phyloP scores from a whole-genome alignment of 345 rosid species.

The Heritiera littoralis region DNA sequence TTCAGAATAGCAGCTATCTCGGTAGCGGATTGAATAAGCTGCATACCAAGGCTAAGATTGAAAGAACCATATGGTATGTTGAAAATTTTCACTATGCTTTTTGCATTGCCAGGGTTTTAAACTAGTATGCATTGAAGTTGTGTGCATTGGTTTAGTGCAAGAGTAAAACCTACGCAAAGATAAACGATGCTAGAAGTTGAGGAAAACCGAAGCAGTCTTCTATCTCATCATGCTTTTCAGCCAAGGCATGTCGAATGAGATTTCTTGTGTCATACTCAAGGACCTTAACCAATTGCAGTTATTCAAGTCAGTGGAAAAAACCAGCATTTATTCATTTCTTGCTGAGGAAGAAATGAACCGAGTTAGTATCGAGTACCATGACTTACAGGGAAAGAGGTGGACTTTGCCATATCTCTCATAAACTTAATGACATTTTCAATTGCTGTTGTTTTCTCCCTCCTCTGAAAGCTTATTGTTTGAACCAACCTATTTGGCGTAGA shows the following conservation, averaged over 20 bases:
- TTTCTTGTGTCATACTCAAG: conserved; percentile 30
- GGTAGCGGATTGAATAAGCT: conserved; percentile 37
- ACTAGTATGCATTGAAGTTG: not conserved
- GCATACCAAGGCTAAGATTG: conserved; percentile 13
- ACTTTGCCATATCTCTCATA: conserved; percentile 19
- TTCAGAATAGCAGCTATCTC: conserved; percentile 34
- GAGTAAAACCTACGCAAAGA: conserved; percentile 33
- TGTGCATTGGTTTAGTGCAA: not conserved
- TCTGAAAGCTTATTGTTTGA: conserved; percentile 22
- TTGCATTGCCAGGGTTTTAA: not conserved
- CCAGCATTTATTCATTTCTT: not conserved
- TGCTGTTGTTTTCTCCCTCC: conserved; percentile 21
- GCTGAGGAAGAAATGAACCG: not conserved
- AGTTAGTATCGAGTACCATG: not conserved
- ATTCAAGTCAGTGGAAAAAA: not conserved
- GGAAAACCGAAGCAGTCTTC: conserved; percentile 34
- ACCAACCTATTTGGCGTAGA: conserved; percentile 25
- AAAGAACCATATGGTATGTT: not conserved
- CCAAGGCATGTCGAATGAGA: conserved; percentile 33
- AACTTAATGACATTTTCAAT: conserved; percentile 2
- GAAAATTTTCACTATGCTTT: not conserved
- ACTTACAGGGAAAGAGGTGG: conserved; percentile 32
- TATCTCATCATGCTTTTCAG: conserved; percentile 39
- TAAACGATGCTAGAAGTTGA: conserved; percentile 30
- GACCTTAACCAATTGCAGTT: conserved; percentile 20